Base-by-base conservation (phyloP, 2,329 filamentous ascomycete genomes). In the Clonostachys rhizophaga region DNA sequence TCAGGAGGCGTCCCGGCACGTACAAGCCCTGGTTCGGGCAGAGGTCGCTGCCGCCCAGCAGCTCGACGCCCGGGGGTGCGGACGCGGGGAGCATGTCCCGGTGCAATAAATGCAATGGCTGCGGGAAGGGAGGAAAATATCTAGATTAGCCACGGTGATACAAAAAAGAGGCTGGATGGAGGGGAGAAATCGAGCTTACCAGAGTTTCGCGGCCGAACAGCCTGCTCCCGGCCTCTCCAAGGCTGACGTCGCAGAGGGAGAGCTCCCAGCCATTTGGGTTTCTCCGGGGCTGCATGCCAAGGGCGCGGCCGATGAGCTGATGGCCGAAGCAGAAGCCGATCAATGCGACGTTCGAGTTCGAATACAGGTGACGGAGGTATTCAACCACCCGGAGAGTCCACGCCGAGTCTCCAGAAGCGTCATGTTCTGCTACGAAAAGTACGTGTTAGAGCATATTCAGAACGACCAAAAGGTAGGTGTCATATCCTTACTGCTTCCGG, bases 251-350 rank as follows among this genome's bases (percentile, higher is more conserved):
- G 16, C 41, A 36, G 7, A 48, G 42, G 10, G 47, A 44, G 11
- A 74, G 56, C 54, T 76, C 72, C 70, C 71, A 75, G 1, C 69
- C 69, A 17, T 59, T 62, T 3, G 67, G 60, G 34, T 61, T 69
- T 50, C 64, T 63, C 10, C 62, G 65, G 3, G 72, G 59, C 33
- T 58, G 57, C 6, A 66, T 63, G 40, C 62, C 66, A 30, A 71
- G 56, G 3, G 71, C 71, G 4, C 71, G 60, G 3, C 66, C 72
- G 34, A 76, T 53, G 33, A 76, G 72, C 55, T 76, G 71, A 43
- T 76, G 72, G 2, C 72, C 72, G 50, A 75, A 76, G 51, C 73
- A 76, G 36, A 75, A 62, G 2, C 72, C 72, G 11, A 75, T 60
- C 1, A 74, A 58, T 7, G 62, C 71, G 11, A 75, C 59, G 1